Base-by-base conservation (phyloP, 257 asterid genomes). In the Nicotiana paniculata region DNA sequence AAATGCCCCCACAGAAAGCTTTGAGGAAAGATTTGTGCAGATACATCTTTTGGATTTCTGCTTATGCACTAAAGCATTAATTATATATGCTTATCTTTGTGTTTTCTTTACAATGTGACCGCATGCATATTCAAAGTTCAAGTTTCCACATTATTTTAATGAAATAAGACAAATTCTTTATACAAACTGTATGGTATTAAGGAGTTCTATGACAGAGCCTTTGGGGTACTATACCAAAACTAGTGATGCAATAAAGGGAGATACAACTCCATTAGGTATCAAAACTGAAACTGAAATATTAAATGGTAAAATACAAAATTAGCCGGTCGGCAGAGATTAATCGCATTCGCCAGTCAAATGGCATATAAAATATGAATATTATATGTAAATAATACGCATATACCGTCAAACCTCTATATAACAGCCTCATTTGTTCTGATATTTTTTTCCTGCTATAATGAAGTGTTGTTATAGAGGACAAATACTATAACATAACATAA, bases 191-290 rank as follows among this genome's bases (percentile, higher is more conserved):
- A 11, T 62, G 24, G 24, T 64, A 70, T 32, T 21, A 26, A 51
- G 39, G 21, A 80, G 65, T 80, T 81, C 53, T 81, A 48, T 32
- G 74, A 53, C 55, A 66, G 39, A 77, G 10, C 62, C 18, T 58
- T 65, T 81, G 62, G 57, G 17, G 17, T 37, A 62, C 35, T 62
- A 18, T 54, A 83, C 82, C 88, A 64, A 74, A 85, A 81, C 61
- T 62, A 63, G 84, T 85, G 88, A 83, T 83, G 84, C 83, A 77
- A 54, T 59, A 67, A 76, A 63, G 51, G 43, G 26, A 46, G 64
- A 43, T 28, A 43, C 12, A 9, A 43, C 3, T 43, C 51, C 12
- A 43, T 43, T 2, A 43, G 51, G 51, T 43, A 43, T 43, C 3
- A 43, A 43, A 43, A 43, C 2, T 2, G 51, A 9, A 43, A 43